Base-by-base conservation (phyloP, 495 filamentous ascomycete species). In the Terfezia claveryi region DNA sequence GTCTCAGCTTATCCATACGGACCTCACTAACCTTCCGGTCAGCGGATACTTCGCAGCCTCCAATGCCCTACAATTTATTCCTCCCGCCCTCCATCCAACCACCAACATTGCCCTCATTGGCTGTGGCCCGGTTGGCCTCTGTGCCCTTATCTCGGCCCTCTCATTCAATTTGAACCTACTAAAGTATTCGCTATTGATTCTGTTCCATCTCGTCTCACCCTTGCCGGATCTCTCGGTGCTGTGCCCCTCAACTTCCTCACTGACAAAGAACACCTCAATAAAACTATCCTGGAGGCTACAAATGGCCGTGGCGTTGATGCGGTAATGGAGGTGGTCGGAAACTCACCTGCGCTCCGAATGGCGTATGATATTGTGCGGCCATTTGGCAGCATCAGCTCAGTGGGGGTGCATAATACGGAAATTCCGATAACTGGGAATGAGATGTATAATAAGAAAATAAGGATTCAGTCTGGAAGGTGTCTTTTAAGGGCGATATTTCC, bases 381-480 rank as follows among this genome's bases (percentile, higher is more conserved):
- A 20, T 98, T 81, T 74, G 87, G 87, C 1, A 74, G 79, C 10
- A 87, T 98, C 56, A 82, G 78, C 56, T 88, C 83, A 61, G 86
- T 94, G 57, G 91, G 91, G 2, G 88, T 96, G 23, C 89, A 95
- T 62, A 94, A 93, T 68, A 83, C 74, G 23, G 85, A 87, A 72
- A 87, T 94, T 59, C 87, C 88, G 12, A 92, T 89, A 78, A 77
- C 70, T 50, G 87, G 85, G 9, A 77, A 73, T 57, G 76, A 94
- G 62, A 87, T 82, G 12, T 95, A 95, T 66, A 51, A 41, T 50
- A 95, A 95, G 72, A 98, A 95, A 63, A 57, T 95, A 57, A 80
- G 76, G 53, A 64, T 95, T n/a, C 85, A 94, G 62, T 94, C 94
- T 80, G 91, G 89, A 37, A 75, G 91, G 54, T 98, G 91, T 66